A percentile compares a stretch with the other conserved stretches of the same genome.
phyloP scores from a whole-genome alignment of 2,329 filamentous ascomycete species.

The Daldinia sp. region DNA sequence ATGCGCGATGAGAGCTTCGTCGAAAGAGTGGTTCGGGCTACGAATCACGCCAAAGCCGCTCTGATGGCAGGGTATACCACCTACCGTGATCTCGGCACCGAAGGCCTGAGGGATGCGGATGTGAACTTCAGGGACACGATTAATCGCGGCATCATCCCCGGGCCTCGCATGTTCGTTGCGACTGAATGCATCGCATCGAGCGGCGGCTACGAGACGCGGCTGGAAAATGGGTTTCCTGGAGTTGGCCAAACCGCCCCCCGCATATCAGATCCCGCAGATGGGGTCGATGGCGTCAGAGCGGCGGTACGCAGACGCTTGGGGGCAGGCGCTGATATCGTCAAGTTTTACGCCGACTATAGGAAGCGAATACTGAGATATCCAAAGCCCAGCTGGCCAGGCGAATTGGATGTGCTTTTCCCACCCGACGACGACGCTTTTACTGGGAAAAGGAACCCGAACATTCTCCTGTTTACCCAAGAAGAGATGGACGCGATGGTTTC shows the following conservation, averaged over 20 bases:
- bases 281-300: constrained; percentile 58
- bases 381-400: constrained; percentile 45
- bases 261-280: constrained; percentile 61
- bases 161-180: constrained; percentile 67
- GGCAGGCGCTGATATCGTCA: constrained; percentile 64
- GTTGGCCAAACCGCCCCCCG: constrained; percentile 52
- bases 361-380: constrained; percentile 60
- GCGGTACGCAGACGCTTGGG: constrained; percentile 61
- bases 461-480: constrained; percentile 60
- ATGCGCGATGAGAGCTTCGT: constrained; percentile 70
- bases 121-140: constrained; percentile 65
- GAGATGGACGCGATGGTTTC: constrained; percentile 64
- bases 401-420: constrained; percentile 52
- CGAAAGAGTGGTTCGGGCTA: constrained; percentile 66
- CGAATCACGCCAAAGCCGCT: constrained; percentile 64
- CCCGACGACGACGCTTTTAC: constrained; percentile 48
- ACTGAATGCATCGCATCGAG: constrained; percentile 64
- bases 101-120: constrained; percentile 63
- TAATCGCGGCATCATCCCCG: constrained; percentile 65
- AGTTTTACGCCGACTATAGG: constrained; percentile 65
- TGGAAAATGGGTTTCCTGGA: constrained; percentile 57
- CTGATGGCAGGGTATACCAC: constrained; percentile 70
- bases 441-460: constrained; percentile 55
- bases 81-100: constrained; percentile 68
- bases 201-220: constrained; percentile 62